phyloP scores from a whole-genome alignment of 2,329 filamentous ascomycete genomes.

The Fusarium incarnatum region DNA sequence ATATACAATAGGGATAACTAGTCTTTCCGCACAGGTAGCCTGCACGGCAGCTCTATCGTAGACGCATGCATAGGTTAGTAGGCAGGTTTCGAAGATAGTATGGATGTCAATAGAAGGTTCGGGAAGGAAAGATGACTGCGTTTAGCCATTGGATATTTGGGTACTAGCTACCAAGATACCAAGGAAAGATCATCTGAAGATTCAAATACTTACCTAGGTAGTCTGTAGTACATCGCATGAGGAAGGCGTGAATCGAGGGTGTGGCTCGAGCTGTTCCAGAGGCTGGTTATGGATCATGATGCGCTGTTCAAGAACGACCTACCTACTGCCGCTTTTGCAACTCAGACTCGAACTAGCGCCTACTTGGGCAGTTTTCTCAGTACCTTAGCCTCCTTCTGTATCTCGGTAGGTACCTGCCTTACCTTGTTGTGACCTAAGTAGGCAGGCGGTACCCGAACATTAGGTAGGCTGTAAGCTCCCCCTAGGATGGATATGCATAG shows the following conservation, averaged over 20 bases:
- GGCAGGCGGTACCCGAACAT: background rate
- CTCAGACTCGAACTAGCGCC: background rate
- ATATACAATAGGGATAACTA: background rate
- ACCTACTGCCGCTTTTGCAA: background rate
- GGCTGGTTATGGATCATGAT: background rate
- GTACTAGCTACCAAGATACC: background rate
- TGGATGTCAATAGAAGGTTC: background rate
- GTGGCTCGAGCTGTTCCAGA: background rate
- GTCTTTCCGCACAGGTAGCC: background rate
- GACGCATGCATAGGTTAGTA: background rate
- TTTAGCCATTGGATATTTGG: background rate
- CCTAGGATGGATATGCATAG: background rate
- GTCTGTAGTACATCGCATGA: background rate
- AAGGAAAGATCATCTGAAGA: background rate
- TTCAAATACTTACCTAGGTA: background rate
- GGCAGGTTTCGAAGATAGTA: background rate
- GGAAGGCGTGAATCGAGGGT: background rate
- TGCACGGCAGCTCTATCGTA: background rate
- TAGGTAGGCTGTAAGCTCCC: background rate
- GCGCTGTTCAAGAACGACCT: background rate
- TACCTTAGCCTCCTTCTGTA: background rate
- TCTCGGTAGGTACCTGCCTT: background rate
- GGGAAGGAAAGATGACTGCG: background rate
- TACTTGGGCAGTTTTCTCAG: background rate
- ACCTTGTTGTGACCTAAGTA: background rate